Conservation (phyloP, 2,329 filamentous ascomycete genomes). For the Lecanicillium sp. region DNA sequence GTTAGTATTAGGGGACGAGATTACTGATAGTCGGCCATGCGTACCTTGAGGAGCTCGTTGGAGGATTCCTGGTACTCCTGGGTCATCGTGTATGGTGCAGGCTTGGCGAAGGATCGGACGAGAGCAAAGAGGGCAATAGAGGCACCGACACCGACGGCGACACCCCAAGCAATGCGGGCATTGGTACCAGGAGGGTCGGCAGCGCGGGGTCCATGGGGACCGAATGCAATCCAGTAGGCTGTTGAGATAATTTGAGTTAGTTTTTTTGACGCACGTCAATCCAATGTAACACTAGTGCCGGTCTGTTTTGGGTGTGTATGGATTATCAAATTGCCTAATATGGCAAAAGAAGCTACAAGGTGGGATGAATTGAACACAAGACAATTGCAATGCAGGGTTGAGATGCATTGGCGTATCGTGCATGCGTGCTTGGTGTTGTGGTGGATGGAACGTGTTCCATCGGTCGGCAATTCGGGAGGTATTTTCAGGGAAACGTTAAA, state of each 20-base stretch:
- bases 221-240: slow-evolving; percentile 99
- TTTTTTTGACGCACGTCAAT: slow-evolving; percentile 14
- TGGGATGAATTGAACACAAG: slow-evolving; percentile 3
- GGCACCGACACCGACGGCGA: slow-evolving; percentile 56
- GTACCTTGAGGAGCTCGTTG: slow-evolving; percentile 89
- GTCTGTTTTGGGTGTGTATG: neutral
- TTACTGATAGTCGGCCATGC: slow-evolving; percentile 20
- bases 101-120: slow-evolving; percentile 64
- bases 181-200: slow-evolving; percentile 75
- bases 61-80: slow-evolving; percentile 94
- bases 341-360: slow-evolving; percentile 4
- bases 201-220: slow-evolving; percentile 88
- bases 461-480: slow-evolving; percentile 22
- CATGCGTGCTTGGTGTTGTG: slow-evolving; percentile 9
- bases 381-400: slow-evolving; percentile 14
- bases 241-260: slow-evolving; percentile 32
- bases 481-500: slow-evolving; percentile 19
- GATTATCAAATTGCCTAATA: slow-evolving; percentile 3
- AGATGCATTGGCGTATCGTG: neutral
- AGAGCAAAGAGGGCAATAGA: slow-evolving; percentile 63
- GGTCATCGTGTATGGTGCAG: slow-evolving; percentile 78
- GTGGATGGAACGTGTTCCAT: slow-evolving; percentile 12
- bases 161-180: slow-evolving; percentile 69
- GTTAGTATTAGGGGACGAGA: slow-evolving; percentile 10
- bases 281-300: slow-evolving; percentile 5